Conservation (phyloP, 768 basidiomycete genomes). For the Phaffia australis region DNA sequence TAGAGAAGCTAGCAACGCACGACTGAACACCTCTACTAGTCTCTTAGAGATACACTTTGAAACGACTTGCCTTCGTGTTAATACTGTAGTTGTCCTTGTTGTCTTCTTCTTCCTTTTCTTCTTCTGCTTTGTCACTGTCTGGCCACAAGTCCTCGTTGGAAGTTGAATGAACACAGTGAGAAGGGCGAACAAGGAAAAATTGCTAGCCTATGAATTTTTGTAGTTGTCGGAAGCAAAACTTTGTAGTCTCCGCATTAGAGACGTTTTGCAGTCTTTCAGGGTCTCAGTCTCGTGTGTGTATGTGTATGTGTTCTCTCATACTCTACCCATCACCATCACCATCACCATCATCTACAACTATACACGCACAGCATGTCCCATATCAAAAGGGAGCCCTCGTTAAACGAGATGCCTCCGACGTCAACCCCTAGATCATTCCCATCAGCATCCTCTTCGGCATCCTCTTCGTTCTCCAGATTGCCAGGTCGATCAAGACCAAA, state of each 20-base stretch:
- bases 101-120: constrained; percentile 6
- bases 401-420: neutral
- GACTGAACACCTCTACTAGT: no score
- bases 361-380: neutral
- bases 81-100: constrained; percentile 1
- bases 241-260: neutral
- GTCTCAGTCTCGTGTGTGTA: no score
- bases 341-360: neutral
- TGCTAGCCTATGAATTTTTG: neutral
- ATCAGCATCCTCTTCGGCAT: neutral
- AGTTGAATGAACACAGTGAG: neutral
- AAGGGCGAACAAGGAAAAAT: neutral
- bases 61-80: no score
- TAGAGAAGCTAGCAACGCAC: no score
- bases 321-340: no score
- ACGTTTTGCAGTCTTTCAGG: neutral
- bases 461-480: neutral
- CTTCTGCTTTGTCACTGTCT: neutral
- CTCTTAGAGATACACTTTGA: no score
- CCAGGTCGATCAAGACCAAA: neutral
- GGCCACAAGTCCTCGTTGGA: no score
- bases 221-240: neutral
- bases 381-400: constrained; percentile 8
- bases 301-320: no score
- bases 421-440: neutral